phyloP scores from a whole-genome alignment of 1,284 basidiomycete genomes.

The Rhizopogon parksii region DNA sequence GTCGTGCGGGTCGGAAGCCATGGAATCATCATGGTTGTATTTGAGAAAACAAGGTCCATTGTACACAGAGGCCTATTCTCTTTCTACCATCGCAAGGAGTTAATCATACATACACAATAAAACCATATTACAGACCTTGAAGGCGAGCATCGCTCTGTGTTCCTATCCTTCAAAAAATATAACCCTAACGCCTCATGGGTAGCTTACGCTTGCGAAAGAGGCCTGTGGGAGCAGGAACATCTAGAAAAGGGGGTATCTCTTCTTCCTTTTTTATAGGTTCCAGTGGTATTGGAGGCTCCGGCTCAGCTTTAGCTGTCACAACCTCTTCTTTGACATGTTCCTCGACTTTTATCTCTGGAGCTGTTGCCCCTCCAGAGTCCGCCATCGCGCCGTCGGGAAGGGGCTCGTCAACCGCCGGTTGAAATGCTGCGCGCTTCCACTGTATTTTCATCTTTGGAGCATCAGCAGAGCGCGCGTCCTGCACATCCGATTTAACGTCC shows the following conservation, averaged over 20 bases:
- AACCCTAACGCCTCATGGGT: constrained; percentile 20
- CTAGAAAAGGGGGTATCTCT: constrained; percentile 10
- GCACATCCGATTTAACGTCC: not conserved
- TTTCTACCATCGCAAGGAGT: not conserved
- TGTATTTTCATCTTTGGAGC: constrained; percentile 29
- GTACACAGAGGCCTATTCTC: no score
- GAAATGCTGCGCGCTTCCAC: constrained; percentile 25
- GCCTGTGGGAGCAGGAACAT: constrained; percentile 22
- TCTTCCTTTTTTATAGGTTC: constrained; percentile 13
- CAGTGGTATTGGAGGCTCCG: constrained; percentile 11
- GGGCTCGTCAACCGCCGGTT: not conserved
- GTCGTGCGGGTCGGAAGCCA: no score
- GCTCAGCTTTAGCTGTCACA: not conserved
- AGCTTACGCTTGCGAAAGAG: constrained; percentile 41
- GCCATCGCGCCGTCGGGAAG: not conserved
- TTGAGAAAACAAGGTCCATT: no score
- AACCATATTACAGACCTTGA: not conserved
- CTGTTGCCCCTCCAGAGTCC: not conserved
- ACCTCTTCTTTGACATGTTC: not conserved
- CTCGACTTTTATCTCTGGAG: not conserved
- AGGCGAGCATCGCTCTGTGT: not conserved
- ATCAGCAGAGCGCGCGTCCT: constrained; percentile 7
- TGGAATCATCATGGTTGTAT: no score
- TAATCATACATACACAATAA: not conserved
- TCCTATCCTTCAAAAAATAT: not conserved